These are phyloP conservation scores for Ulota crispa DNA, from an alignment of 225 moss, liverwort and hornwort species.

Conservation along the genomic window DNA sequence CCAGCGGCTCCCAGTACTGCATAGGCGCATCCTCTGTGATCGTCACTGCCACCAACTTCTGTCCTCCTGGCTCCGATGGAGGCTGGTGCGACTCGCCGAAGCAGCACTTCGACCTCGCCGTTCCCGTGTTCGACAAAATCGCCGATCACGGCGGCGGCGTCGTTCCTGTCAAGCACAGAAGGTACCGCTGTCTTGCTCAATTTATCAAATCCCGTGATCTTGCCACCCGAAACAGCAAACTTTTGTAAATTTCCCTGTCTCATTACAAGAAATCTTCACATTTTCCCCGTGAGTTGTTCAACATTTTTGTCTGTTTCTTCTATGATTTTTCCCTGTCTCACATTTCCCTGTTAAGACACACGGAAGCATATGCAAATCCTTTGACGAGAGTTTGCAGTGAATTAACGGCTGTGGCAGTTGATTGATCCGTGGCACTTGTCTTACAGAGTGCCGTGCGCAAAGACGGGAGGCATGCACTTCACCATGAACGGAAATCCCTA, in stretches of 20 bases:
- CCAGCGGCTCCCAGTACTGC: constrained; percentile 50
- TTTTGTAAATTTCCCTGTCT: too few species aligned
- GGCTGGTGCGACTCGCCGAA: constrained; percentile 65
- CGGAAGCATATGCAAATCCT: too few species aligned
- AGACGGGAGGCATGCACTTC: constrained; percentile 75
- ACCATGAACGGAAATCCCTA: constrained; percentile 76
- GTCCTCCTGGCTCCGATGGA: constrained; percentile 50
- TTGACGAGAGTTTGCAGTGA: too few species aligned
- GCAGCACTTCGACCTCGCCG: constrained; percentile 65
- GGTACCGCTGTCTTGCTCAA: constrained; percentile 16
- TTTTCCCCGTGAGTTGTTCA: too few species aligned
- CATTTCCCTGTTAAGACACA: too few species aligned
- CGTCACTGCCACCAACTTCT: constrained; percentile 65
- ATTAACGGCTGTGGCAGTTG: not conserved
- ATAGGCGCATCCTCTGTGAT: constrained; percentile 23
- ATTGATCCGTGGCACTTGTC: not conserved
- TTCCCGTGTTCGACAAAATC: constrained; percentile 42
- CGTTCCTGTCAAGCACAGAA: constrained; percentile 49
- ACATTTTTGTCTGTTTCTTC: too few species aligned
- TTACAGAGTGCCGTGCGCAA: constrained; percentile 62
- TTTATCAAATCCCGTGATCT: not conserved
- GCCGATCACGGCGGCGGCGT: constrained; percentile 54
- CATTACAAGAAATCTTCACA: too few species aligned
- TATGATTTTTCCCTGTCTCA: too few species aligned
- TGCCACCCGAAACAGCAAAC: too few species aligned